Evolutionary conservation across 805 yeast genomes (phyloP).

Genomic region (Spathaspora girioi): DNA sequence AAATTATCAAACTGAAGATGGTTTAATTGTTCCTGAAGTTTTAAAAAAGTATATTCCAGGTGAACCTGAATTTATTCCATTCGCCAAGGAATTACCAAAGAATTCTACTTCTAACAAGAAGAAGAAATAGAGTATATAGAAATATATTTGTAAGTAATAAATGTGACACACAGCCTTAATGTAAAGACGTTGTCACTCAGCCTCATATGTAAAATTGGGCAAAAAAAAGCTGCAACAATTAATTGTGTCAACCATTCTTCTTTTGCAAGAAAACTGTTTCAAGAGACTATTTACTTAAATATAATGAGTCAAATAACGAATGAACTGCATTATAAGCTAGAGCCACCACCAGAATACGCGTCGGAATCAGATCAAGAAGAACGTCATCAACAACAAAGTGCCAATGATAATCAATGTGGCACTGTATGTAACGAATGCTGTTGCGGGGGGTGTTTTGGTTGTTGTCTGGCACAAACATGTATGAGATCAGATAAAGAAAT

Average conservation of each 20-base stretch:
- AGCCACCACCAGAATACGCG: background rate
- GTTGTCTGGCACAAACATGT: conserved; percentile 3
- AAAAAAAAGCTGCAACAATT: too few species aligned
- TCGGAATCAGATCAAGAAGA: conserved; percentile 3
- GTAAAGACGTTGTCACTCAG: too few species aligned
- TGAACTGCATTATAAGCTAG: background rate
- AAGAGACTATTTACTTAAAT: too few species aligned
- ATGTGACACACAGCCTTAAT: background rate
- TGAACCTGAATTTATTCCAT: conserved; percentile 95
- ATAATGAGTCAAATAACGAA: background rate
- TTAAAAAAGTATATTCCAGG: conserved; percentile 96
- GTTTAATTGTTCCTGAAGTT: conserved; percentile 90
- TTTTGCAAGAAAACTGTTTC: background rate
- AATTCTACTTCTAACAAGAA: conserved; percentile 79
- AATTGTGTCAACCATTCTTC: too few species aligned
- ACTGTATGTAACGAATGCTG: conserved; percentile 6
- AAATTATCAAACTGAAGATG: conserved; percentile 97
- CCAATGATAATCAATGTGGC: conserved; percentile 3
- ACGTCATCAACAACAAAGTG: conserved; percentile 1
- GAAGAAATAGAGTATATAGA: conserved; percentile 18
- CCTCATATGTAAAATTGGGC: too few species aligned
- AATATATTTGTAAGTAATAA: background rate
- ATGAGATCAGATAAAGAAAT: conserved; percentile 4
- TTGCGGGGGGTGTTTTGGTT: conserved; percentile 3
- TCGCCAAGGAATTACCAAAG: conserved; percentile 86